Conservation (phyloP, 305 asterid genomes). For the Fraxinus ornus region DNA sequence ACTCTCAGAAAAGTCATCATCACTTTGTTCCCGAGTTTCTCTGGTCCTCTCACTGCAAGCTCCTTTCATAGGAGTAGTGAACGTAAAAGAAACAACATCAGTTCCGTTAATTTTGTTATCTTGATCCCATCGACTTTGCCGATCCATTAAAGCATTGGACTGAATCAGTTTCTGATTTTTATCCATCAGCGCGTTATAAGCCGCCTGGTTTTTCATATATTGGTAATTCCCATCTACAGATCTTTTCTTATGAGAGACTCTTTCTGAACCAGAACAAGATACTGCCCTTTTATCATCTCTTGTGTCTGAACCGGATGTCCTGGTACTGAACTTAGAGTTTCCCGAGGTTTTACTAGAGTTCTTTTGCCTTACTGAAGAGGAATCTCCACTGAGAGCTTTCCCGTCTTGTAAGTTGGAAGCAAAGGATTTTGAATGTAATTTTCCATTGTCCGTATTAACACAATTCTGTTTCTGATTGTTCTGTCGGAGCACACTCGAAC, state of each 20-base stretch:
- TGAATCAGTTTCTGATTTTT: conserved; percentile 38
- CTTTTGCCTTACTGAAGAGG: conserved; percentile 45
- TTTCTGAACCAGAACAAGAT: conserved; percentile 42
- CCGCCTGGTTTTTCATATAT: conserved; percentile 41
- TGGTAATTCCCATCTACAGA: conserved; percentile 64
- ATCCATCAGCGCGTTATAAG: conserved; percentile 28
- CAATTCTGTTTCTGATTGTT: conserved; percentile 87
- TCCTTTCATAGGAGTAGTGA: conserved; percentile 72
- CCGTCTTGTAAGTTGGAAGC: conserved; percentile 41
- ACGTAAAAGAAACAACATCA: conserved; percentile 85
- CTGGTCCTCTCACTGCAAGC: conserved; percentile 32
- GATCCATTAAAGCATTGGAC: conserved; percentile 31
- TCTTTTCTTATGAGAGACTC: conserved; percentile 56
- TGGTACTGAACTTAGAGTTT: conserved; percentile 48
- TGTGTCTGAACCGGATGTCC: conserved; percentile 46
- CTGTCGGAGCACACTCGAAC: conserved; percentile 60
- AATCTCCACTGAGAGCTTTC: conserved; percentile 42
- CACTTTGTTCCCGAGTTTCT: conserved; percentile 39
- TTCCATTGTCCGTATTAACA: conserved; percentile 41
- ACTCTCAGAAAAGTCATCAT: background rate
- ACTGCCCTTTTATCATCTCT: conserved; percentile 46
- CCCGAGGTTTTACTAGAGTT: conserved; percentile 42
- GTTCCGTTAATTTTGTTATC: conserved; percentile 46
- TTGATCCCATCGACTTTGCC: conserved; percentile 44
- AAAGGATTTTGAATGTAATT: conserved; percentile 38